Evolutionary conservation across 345 rosid species (phyloP).

Genomic region (Noccaea caerulescens): DNA sequence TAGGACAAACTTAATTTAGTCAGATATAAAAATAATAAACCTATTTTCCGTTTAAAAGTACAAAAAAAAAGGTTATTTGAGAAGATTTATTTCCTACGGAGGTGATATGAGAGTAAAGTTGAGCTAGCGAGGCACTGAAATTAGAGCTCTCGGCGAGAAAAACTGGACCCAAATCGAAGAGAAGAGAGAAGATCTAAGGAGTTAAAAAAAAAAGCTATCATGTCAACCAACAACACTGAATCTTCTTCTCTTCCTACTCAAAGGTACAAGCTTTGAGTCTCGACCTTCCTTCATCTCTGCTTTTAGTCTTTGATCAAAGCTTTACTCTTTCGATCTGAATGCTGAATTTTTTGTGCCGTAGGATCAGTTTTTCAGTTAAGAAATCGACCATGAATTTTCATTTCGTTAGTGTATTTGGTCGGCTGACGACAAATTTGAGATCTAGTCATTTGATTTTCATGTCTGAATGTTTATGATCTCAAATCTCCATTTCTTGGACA

Average conservation of each 20-base stretch:
- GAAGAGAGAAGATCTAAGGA: conserved; percentile 8
- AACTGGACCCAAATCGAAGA: not conserved
- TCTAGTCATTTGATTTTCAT: not conserved
- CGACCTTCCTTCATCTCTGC: not conserved
- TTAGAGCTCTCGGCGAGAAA: too few relatives aligned
- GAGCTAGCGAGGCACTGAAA: too few relatives aligned
- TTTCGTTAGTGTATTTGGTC: conserved; percentile 3
- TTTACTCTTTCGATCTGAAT: conserved; percentile 2
- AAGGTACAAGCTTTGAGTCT: conserved; percentile 26
- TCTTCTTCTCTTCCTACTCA: conserved; percentile 38
- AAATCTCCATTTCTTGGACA: not conserved
- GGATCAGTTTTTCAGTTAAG: not conserved
- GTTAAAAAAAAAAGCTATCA: not conserved
- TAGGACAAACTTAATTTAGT: too few relatives aligned
- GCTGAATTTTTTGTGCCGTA: not conserved
- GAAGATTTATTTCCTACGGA: too few relatives aligned
- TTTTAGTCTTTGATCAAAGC: not conserved
- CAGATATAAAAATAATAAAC: too few relatives aligned
- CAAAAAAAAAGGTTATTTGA: too few relatives aligned
- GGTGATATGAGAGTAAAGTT: too few relatives aligned
- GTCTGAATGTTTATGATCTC: not conserved
- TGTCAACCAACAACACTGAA: conserved; percentile 30
- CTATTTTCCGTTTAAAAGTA: too few relatives aligned
- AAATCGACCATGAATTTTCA: not conserved
- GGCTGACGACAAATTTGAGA: not conserved